Conservation (phyloP, 2,329 filamentous ascomycete genomes). For the Penicillium capsulatum region DNA sequence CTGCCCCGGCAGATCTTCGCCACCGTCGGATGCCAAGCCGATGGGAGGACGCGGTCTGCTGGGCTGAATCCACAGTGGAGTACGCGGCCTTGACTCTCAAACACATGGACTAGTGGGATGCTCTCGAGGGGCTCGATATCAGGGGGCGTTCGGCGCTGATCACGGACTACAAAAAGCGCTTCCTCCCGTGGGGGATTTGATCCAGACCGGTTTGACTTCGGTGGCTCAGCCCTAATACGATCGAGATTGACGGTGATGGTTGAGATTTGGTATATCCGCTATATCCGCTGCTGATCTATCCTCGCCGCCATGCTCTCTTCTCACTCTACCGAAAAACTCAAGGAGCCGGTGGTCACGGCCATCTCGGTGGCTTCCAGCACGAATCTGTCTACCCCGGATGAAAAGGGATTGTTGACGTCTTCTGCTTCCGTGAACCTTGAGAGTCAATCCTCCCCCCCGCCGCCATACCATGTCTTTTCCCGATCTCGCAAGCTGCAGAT, state of each 20-base stretch:
- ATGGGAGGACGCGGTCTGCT: constrained; percentile 8
- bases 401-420: constrained; percentile 14
- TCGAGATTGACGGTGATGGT: not conserved
- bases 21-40: constrained; percentile 15
- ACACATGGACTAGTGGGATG: constrained; percentile 12
- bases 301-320: constrained; percentile 10
- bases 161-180: constrained; percentile 19
- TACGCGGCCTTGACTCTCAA: constrained; percentile 13
- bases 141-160: constrained; percentile 9
- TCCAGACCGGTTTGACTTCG: constrained; percentile 3
- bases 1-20: too few relatives aligned
- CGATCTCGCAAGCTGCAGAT: constrained; percentile 36
- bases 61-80: constrained; percentile 23
- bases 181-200: too few relatives aligned
- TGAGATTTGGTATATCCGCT: not conserved
- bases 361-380: constrained; percentile 13
- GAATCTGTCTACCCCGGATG: constrained; percentile 10
- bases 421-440: constrained; percentile 18
- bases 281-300: constrained; percentile 5
- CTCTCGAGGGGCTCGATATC: constrained; percentile 10
- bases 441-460: constrained; percentile 7
- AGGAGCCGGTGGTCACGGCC: constrained; percentile 8
- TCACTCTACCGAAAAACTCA: constrained; percentile 11
- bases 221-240: not conserved
- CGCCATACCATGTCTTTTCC: constrained; percentile 34